These are phyloP conservation scores for Mimosa pudica DNA, from an alignment of 306 rosid species.

Conservation along the genomic window DNA sequence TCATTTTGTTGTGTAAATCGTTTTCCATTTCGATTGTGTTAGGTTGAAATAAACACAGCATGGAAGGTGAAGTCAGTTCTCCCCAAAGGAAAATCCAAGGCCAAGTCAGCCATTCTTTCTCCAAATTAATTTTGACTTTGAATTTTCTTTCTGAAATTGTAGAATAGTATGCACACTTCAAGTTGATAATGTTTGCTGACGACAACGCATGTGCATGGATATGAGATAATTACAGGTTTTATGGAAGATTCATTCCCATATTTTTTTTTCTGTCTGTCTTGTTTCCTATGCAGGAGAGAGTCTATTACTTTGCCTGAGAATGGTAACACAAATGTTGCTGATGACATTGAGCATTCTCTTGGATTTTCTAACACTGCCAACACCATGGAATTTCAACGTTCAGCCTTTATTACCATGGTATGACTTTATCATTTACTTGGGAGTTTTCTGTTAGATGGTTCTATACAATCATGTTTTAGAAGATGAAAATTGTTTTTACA, in stretches of 20 bases:
- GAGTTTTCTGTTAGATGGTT: neutral
- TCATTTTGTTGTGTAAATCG: neutral
- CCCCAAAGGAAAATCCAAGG: constrained; percentile 74
- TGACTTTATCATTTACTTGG: neutral
- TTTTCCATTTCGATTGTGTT: neutral
- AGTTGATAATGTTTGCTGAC: neutral
- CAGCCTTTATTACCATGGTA: constrained; percentile 70
- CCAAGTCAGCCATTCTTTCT: constrained; percentile 56
- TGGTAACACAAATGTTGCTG: constrained; percentile 45
- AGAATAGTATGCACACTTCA: neutral
- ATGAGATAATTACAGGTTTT: neutral
- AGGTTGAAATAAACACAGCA: constrained; percentile 56
- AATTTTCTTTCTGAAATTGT: constrained; percentile 1
- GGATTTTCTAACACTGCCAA: constrained; percentile 42
- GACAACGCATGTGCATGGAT: neutral
- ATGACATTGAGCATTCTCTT: constrained; percentile 56
- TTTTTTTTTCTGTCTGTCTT: constrained; percentile 1
- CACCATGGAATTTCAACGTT: constrained; percentile 53
- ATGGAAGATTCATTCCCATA: neutral
- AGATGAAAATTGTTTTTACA: neutral
- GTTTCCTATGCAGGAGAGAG: constrained; percentile 53
- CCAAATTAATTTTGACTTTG: constrained; percentile 10
- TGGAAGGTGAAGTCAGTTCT: constrained; percentile 73
- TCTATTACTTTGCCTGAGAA: constrained; percentile 67
- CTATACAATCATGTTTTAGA: neutral